Evolutionary conservation across 2,329 filamentous ascomycete species (phyloP).

Genomic region (Phaeosphaeria sp.): DNA sequence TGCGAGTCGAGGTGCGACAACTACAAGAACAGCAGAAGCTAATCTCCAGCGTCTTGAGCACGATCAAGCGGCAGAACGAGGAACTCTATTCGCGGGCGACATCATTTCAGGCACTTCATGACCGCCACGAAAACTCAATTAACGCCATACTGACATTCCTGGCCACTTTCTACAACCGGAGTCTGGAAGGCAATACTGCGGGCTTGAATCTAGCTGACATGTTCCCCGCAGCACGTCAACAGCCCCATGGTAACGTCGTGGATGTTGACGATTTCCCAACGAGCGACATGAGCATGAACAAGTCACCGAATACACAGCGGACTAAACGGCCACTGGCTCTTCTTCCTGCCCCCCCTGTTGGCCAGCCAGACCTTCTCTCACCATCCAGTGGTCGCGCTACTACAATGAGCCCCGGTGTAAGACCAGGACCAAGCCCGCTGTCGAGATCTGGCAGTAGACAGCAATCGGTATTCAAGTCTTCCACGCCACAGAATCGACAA

Average conservation of each 20-base stretch:
- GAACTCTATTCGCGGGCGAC: conserved; percentile 87
- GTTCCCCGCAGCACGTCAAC: conserved; percentile 70
- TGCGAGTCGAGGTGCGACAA: conserved; percentile 80
- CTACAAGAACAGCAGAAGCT: conserved; percentile 85
- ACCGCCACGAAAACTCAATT: conserved; percentile 97
- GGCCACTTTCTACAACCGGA: conserved; percentile 94
- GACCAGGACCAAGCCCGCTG: conserved; percentile 34
- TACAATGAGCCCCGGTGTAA: conserved; percentile 38
- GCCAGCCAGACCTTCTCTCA: conserved; percentile 32
- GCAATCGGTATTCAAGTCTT: conserved; percentile 31
- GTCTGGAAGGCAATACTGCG: conserved; percentile 80
- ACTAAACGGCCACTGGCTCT: conserved; percentile 46
- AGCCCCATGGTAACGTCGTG: conserved; percentile 65
- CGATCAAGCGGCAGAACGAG: conserved; percentile 83
- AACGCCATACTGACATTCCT: conserved; percentile 98
- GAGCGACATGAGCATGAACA: conserved; percentile 43
- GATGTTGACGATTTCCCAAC: conserved; percentile 64
- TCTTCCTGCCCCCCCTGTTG: conserved; percentile 39
- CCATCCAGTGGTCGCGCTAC: conserved; percentile 33
- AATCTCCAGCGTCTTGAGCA: conserved; percentile 81
- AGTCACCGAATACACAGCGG: conserved; percentile 46
- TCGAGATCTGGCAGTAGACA: conserved; percentile 26
- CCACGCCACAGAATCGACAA: conserved; percentile 22
- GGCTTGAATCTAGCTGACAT: conserved; percentile 83
- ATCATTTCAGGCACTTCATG: conserved; percentile 88